These are phyloP conservation scores for Kappamyces sp. DNA, from an alignment of 192 early-diverging fungal genomes.

Conservation along the genomic window DNA sequence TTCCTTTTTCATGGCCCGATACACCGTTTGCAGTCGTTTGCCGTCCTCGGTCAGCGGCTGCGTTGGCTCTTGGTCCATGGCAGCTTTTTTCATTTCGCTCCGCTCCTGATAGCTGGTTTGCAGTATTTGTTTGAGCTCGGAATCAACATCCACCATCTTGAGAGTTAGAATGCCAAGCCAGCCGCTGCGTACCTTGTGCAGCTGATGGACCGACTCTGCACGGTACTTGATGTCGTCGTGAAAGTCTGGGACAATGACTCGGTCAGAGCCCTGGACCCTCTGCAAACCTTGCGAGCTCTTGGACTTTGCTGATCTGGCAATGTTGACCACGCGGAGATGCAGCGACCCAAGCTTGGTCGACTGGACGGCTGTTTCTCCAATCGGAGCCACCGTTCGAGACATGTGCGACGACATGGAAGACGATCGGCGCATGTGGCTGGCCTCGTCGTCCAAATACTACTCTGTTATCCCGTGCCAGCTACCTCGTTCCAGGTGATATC, in stretches of 20 bases:
- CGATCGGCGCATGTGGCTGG: conserved; percentile 15
- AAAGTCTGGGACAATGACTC: conserved; percentile 20
- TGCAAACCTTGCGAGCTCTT: neutral
- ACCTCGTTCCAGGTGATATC: conserved; percentile 33
- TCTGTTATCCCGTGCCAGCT: neutral
- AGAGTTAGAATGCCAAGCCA: conserved; percentile 7
- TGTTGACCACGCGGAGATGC: conserved; percentile 27
- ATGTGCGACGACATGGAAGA: conserved; percentile 19
- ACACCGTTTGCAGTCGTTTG: conserved; percentile 23
- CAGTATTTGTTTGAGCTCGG: conserved; percentile 32
- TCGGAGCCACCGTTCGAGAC: conserved; percentile 18
- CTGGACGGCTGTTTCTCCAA: neutral
- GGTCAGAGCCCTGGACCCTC: neutral
- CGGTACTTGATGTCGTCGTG: conserved; percentile 15
- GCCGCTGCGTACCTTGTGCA: conserved; percentile 15
- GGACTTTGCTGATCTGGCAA: conserved; percentile 15
- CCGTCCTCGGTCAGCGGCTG: conserved; percentile 15
- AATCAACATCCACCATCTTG: conserved; percentile 33
- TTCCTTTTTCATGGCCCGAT: neutral
- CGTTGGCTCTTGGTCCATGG: conserved; percentile 16
- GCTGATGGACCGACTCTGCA: conserved; percentile 13
- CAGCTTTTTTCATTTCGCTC: neutral
- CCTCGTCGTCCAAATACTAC: conserved; percentile 7
- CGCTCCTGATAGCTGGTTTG: conserved; percentile 24
- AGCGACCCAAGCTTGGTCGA: conserved; percentile 23